phyloP scores from a whole-genome alignment of 192 early-diverging fungal genomes.

The Geosiphon pyriformis region DNA sequence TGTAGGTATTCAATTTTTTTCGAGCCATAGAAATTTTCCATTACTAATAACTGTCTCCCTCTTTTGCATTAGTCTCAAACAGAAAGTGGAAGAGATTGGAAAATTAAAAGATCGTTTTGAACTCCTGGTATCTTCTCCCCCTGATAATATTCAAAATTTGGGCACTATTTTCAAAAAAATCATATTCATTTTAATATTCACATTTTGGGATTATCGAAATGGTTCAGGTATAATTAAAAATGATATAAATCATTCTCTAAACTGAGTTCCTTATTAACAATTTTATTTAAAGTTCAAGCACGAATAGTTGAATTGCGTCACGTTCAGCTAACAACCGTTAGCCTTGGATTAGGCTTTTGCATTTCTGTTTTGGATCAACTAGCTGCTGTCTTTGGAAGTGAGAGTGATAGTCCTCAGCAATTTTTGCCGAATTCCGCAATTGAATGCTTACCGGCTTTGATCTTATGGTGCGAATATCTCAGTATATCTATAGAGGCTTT shows the following conservation, averaged over 20 bases:
- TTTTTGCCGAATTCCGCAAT: neutral
- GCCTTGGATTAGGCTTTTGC: slow-evolving; percentile 11
- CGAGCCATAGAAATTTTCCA: no score
- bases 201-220: slow-evolving; percentile 20
- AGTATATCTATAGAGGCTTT: slow-evolving; percentile 6
- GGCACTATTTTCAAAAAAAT: slow-evolving; percentile 3
- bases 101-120: neutral
- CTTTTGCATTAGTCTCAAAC: neutral
- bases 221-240: neutral
- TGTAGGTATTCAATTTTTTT: slow-evolving; percentile 11
- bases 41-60: neutral
- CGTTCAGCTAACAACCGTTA: neutral
- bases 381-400: neutral
- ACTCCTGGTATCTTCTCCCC: neutral
- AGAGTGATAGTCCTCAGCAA: neutral
- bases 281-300: slow-evolving; percentile 4
- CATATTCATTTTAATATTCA: slow-evolving; percentile 23
- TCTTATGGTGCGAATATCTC: slow-evolving; percentile 18
- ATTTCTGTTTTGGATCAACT: slow-evolving; percentile 5
- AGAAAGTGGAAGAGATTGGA: neutral
- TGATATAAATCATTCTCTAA: neutral
- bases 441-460: slow-evolving; percentile 1
- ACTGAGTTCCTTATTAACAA: neutral
- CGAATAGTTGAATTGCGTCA: slow-evolving; percentile 2
- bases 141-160: slow-evolving; percentile 1